A percentile compares a stretch with the other conserved stretches of the same genome.
These are phyloP conservation scores for Collariella sp. DNA, from an alignment of 495 filamentous ascomycete species.

Conservation along the genomic window DNA sequence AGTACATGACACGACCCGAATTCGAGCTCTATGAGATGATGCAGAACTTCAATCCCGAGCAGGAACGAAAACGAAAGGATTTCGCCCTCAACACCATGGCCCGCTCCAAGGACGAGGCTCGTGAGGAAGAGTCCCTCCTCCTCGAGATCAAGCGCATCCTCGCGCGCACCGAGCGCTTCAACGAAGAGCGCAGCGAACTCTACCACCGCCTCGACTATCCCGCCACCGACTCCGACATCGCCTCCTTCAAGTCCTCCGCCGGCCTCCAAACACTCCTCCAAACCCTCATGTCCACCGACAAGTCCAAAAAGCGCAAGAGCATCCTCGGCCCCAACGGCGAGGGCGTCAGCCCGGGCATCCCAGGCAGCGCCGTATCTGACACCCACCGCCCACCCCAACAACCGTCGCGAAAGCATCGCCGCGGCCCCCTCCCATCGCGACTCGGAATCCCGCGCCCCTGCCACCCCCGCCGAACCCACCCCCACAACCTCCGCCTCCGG, in stretches of 20 bases:
- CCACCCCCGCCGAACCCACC: slow-evolving; percentile 26
- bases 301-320: slow-evolving; percentile 67
- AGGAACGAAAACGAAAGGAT: slow-evolving; percentile 71
- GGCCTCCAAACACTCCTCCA: slow-evolving; percentile 72
- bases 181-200: slow-evolving; percentile 82
- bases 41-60: slow-evolving; percentile 69
- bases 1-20: slow-evolving; percentile 77
- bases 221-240: slow-evolving; percentile 55
- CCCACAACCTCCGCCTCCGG: slow-evolving; percentile 19
- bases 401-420: slow-evolving; percentile 44
- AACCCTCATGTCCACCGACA: slow-evolving; percentile 68
- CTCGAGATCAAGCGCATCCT: slow-evolving; percentile 86
- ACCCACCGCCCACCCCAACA: slow-evolving; percentile 19
- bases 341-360: slow-evolving; percentile 23
- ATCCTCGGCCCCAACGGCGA: slow-evolving; percentile 49
- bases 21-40: slow-evolving; percentile 74
- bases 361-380: slow-evolving; percentile 30
- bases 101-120: slow-evolving; percentile 75
- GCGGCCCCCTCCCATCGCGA: slow-evolving; percentile 38
- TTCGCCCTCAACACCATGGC: slow-evolving; percentile 70
- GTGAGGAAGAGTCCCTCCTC: slow-evolving; percentile 82
- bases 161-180: slow-evolving; percentile 67
- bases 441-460: slow-evolving; percentile 39
- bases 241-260: slow-evolving; percentile 67
- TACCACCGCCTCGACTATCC: slow-evolving; percentile 78